A percentile compares a stretch with the other conserved stretches of the same genome.
Evolutionary conservation across 495 filamentous ascomycete species (phyloP).

Genomic region (Hypoxylon intermedium): DNA sequence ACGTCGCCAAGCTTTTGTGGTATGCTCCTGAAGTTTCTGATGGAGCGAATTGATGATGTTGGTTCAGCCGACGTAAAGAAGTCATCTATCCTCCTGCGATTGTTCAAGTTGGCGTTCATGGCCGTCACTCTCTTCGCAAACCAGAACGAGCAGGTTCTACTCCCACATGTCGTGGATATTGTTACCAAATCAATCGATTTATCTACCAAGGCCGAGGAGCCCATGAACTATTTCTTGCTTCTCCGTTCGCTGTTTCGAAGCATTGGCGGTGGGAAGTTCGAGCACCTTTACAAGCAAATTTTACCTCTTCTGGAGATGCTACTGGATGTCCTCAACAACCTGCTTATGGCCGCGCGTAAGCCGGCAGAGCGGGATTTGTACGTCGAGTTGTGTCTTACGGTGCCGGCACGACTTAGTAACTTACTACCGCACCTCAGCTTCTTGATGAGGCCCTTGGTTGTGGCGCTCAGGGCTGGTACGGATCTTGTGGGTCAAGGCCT

Average conservation of each 20-base stretch:
- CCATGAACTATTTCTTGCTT: slow-evolving; percentile 98
- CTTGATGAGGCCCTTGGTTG: slow-evolving; percentile 95
- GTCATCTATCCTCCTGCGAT: slow-evolving; percentile 86
- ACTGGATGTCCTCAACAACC: slow-evolving; percentile 93
- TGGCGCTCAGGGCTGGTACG: slow-evolving; percentile 87
- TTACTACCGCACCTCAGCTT: slow-evolving; percentile 96
- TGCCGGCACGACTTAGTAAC: slow-evolving; percentile 93
- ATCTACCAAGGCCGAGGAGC: slow-evolving; percentile 92
- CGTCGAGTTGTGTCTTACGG: slow-evolving; percentile 94
- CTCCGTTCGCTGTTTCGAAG: slow-evolving; percentile 91
- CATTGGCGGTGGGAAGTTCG: slow-evolving; percentile 96
- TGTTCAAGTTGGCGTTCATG: slow-evolving; percentile 99
- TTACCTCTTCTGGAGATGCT: slow-evolving; percentile 95
- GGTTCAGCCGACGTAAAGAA: slow-evolving; percentile 89
- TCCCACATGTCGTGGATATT: slow-evolving; percentile 95
- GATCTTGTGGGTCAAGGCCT: slow-evolving; percentile 95
- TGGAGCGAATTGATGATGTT: slow-evolving; percentile 94
- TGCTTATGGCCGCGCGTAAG: slow-evolving; percentile 86
- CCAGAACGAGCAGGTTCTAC: slow-evolving; percentile 93
- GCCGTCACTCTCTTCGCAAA: slow-evolving; percentile 93
- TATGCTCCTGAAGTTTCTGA: slow-evolving; percentile 95
- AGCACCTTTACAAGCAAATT: slow-evolving; percentile 97
- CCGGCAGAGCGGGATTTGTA: slow-evolving; percentile 92
- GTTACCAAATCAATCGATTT: slow-evolving; percentile 95
- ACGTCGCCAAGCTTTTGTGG: slow-evolving; percentile 97